These are phyloP conservation scores for Fusarium nelsonii DNA, from an alignment of 2,329 filamentous ascomycete species.

Conservation along the genomic window DNA sequence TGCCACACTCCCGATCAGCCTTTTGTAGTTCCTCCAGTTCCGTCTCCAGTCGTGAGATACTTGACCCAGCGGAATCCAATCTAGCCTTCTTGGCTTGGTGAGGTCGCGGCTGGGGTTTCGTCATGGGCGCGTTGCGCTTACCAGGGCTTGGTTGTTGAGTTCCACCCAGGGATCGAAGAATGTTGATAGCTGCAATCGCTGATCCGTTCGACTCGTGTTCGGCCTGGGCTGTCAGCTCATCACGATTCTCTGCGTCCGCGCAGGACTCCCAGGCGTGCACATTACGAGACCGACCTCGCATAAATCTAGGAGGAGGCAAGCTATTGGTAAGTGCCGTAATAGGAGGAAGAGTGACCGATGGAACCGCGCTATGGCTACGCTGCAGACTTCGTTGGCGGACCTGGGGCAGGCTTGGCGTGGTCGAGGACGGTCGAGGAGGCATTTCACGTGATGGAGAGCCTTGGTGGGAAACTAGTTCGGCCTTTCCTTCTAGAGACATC, in stretches of 20 bases:
- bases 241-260: conserved; percentile 82
- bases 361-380: conserved; percentile 77
- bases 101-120: conserved; percentile 48
- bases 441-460: conserved; percentile 71
- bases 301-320: conserved; percentile 67
- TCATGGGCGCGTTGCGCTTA: conserved; percentile 71
- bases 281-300: conserved; percentile 83
- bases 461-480: conserved; percentile 81
- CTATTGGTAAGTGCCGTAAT: conserved; percentile 65
- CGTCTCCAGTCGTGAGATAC: conserved; percentile 70
- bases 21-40: conserved; percentile 48
- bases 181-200: conserved; percentile 82
- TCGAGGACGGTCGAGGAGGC: conserved; percentile 61
- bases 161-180: conserved; percentile 77
- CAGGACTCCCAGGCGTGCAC: conserved; percentile 92
- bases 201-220: conserved; percentile 85
- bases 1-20: conserved; percentile 45
- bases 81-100: conserved; percentile 71
- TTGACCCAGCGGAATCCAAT: conserved; percentile 71
- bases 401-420: conserved; percentile 61
- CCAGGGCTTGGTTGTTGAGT: conserved; percentile 67
- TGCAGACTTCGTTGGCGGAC: conserved; percentile 68
- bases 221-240: conserved; percentile 83
- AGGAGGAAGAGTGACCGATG: conserved; percentile 68
- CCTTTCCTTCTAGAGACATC: conserved; percentile 88